phyloP scores from a whole-genome alignment of 495 filamentous ascomycete species.

The Tuber magnatum region DNA sequence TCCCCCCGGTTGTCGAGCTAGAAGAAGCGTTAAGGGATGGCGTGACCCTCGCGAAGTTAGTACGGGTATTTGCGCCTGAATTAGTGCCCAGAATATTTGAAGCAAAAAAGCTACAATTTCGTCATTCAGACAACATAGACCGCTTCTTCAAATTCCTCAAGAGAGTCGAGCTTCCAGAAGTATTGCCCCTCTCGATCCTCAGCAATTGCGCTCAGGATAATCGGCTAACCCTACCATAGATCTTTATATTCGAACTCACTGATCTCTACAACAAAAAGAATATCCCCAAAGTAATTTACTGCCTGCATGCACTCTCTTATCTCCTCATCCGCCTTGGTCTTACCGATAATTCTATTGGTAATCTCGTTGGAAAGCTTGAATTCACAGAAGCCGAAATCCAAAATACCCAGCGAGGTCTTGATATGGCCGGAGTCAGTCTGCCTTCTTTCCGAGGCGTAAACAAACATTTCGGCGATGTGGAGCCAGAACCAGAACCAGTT shows the following conservation, averaged over 20 bases:
- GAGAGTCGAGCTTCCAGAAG: conserved; percentile 87
- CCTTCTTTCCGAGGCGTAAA: conserved; percentile 97
- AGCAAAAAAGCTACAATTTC: conserved; percentile 74
- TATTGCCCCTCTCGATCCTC: conserved; percentile 10
- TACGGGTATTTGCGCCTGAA: conserved; percentile 76
- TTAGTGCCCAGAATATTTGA: conserved; percentile 74
- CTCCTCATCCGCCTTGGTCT: conserved; percentile 89
- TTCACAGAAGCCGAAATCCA: conserved; percentile 98
- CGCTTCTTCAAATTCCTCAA: conserved; percentile 88
- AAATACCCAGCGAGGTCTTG: conserved; percentile 89
- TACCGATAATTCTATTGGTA: conserved; percentile 93
- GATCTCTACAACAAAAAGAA: conserved; percentile 99
- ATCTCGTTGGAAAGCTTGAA: conserved; percentile 90
- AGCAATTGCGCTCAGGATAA: conserved; percentile 3
- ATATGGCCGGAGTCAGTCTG: conserved; percentile 90
- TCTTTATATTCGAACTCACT: conserved; percentile 97
- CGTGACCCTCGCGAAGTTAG: conserved; percentile 92
- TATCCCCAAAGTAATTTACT: conserved; percentile 97
- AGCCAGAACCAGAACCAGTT: conserved; percentile 61
- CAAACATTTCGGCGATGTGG: conserved; percentile 76
- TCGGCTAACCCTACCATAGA: conserved; percentile 25
- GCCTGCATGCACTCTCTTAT: conserved; percentile 95
- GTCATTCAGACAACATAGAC: conserved; percentile 95
- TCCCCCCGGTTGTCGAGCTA: conserved; percentile 90
- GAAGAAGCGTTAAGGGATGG: conserved; percentile 91